These are phyloP conservation scores for Annona cherimola DNA, from an alignment of 164 flowering plant genomes.

Conservation along the genomic window DNA sequence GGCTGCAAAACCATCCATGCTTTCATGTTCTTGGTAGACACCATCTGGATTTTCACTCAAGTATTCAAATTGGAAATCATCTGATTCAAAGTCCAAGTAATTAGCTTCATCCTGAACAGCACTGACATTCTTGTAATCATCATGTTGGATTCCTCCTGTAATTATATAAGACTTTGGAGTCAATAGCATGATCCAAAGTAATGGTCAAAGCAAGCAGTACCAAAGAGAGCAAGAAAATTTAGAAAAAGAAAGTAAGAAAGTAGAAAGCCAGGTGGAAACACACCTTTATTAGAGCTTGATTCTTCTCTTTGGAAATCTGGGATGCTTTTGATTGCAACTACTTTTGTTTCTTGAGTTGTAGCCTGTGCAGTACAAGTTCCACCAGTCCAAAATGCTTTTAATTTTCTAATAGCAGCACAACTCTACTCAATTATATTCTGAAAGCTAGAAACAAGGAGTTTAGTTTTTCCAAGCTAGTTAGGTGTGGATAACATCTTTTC, in stretches of 20 bases:
- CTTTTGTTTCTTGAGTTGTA: constrained; percentile 44
- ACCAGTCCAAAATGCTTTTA: background rate
- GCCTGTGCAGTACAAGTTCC: constrained; percentile 24
- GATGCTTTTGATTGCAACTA: constrained; percentile 46
- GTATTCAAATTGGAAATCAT: constrained; percentile 39
- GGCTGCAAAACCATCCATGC: constrained; percentile 28
- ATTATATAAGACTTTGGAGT: background rate
- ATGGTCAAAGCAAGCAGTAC: background rate
- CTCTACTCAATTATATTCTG: background rate
- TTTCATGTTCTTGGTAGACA: constrained; percentile 28
- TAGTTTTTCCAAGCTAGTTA: background rate
- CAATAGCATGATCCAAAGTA: background rate
- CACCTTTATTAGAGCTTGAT: constrained; percentile 33
- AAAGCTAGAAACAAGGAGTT: background rate
- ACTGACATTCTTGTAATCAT: constrained; percentile 22
- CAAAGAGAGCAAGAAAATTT: background rate
- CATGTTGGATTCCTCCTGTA: constrained; percentile 31
- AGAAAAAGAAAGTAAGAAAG: background rate
- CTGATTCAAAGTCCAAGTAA: constrained; percentile 2
- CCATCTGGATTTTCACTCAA: constrained; percentile 34
- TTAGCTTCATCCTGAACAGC: constrained; percentile 18
- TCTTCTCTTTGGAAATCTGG: constrained; percentile 36
- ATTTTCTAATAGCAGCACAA: background rate
- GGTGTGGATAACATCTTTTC: too few relatives aligned
- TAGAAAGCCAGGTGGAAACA: background rate